Evolutionary conservation across 163 green algal genomes (phyloP).

Genomic region (Volvox carteri): DNA sequence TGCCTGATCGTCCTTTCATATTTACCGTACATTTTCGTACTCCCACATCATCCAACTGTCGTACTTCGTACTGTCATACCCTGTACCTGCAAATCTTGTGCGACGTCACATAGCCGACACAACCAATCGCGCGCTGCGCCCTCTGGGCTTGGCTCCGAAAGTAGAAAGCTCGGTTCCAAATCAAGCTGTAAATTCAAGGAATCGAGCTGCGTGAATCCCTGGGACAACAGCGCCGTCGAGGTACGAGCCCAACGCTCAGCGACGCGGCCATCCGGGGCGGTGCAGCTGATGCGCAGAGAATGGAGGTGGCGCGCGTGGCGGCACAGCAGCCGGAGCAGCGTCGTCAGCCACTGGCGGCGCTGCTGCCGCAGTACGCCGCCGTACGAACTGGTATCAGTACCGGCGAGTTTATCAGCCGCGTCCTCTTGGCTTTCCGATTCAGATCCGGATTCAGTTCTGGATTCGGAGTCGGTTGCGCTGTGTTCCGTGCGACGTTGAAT

Average conservation of each 20-base stretch:
- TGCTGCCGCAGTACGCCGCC: too few species aligned
- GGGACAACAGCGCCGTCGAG: not conserved
- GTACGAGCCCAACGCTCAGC: not conserved
- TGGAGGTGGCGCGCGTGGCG: not conserved
- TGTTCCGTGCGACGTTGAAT: not conserved
- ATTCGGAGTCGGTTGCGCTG: not conserved
- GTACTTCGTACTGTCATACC: too few species aligned
- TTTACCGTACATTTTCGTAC: too few species aligned
- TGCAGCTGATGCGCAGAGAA: not conserved
- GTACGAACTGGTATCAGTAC: too few species aligned
- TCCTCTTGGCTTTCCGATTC: not conserved
- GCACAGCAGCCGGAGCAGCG: conserved; percentile 25
- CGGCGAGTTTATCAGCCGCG: too few species aligned
- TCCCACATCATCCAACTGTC: too few species aligned
- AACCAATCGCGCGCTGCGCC: not conserved
- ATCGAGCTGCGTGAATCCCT: not conserved
- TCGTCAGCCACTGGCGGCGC: not conserved
- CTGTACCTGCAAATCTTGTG: conserved; percentile 24
- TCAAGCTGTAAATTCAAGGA: conserved; percentile 1
- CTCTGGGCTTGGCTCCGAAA: conserved; percentile 25
- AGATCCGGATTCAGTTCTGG: not conserved
- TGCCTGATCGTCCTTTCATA: too few species aligned
- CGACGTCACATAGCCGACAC: not conserved
- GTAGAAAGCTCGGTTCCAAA: not conserved
- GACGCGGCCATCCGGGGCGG: not conserved